A percentile compares a stretch with the other conserved stretches of the same genome.
Evolutionary conservation across 1,139 yeast species (phyloP).

Genomic region (Sugiyamaella sp.): DNA sequence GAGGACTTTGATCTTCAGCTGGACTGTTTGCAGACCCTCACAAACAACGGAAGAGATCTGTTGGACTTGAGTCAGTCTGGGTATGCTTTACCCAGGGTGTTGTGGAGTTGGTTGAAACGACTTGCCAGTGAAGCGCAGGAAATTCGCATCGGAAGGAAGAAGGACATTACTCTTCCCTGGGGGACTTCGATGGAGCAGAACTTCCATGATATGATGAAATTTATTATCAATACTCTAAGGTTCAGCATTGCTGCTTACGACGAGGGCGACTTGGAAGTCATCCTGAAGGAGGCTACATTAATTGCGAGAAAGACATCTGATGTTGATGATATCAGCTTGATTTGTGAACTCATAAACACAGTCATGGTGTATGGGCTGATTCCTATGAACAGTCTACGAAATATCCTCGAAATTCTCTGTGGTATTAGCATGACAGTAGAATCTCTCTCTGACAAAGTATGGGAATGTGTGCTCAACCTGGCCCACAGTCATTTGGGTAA

Average conservation of each 20-base stretch:
- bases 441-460: slow-evolving; percentile 46
- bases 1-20: slow-evolving; percentile 62
- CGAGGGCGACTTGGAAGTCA: slow-evolving; percentile 44
- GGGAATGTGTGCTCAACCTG: slow-evolving; percentile 46
- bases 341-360: slow-evolving; percentile 53
- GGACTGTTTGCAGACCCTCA: slow-evolving; percentile 54
- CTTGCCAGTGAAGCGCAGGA: slow-evolving; percentile 41
- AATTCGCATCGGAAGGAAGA: slow-evolving; percentile 35
- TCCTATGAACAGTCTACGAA: slow-evolving; percentile 48
- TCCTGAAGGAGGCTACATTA: slow-evolving; percentile 46
- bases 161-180: slow-evolving; percentile 39
- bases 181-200: slow-evolving; percentile 40
- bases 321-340: slow-evolving; percentile 45
- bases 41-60: slow-evolving; percentile 64
- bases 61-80: slow-evolving; percentile 57
- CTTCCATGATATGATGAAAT: slow-evolving; percentile 44
- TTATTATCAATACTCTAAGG: slow-evolving; percentile 51
- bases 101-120: slow-evolving; percentile 43
- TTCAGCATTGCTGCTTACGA: slow-evolving; percentile 53
- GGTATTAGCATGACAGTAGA: slow-evolving; percentile 50
- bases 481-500: slow-evolving; percentile 45
- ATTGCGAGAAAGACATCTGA: slow-evolving; percentile 52
- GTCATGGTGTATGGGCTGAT: slow-evolving; percentile 53
- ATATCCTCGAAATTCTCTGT: slow-evolving; percentile 53
- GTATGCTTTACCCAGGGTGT: slow-evolving; percentile 49